Base-by-base conservation (phyloP, 257 asterid genomes). In the Przewalskia tangutica region DNA sequence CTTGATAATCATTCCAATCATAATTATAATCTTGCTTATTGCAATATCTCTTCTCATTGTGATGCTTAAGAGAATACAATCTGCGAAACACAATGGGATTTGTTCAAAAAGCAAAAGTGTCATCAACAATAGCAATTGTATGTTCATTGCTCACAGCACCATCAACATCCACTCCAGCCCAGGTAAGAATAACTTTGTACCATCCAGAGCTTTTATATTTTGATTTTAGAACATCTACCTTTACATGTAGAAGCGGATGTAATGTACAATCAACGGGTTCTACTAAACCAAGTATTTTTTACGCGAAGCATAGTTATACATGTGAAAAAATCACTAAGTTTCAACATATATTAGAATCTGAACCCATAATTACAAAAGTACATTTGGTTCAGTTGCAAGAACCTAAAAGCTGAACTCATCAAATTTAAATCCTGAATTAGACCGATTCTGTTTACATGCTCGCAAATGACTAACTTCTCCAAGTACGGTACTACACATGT, bases 61-160 rank as follows among this genome's bases (percentile, higher is more conserved):
- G 11, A 82, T 92, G 95, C 98, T 94, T 81, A 88, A 92, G 16
- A 89, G 95, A 73, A 81, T 90, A 18, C 88, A 82, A 63, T 76
- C 85, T 18, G 60, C 89, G 2, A 87, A 85, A 38, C 77, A 65
- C 71, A 84, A 34, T 44, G 60, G 82, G 44, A 59, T 7, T 13
- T 68, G 75, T 10, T 40, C 81, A 3, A 83, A 81, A 56, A 38
- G 83, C 38, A 87, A 83, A 81, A 83, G 89, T 27, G 50, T 83
- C 51, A 32, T 83, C 79, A 85, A 81, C 85, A 82, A 85, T 75
- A 79, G 48, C 36, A 89, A 88, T 8, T 90, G 95, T 88, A 81
- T 84, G 92, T 92, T 88, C 88, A 50, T 88, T 78, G 84, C 93
- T 83, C 95, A 90, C 55, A 88, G 86, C 81, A 86, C 91, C 87